A percentile compares a stretch with the other conserved stretches of the same genome.
These are phyloP conservation scores for Grosmannia huntii DNA, from an alignment of 2,329 filamentous ascomycete species.

Conservation along the genomic window DNA sequence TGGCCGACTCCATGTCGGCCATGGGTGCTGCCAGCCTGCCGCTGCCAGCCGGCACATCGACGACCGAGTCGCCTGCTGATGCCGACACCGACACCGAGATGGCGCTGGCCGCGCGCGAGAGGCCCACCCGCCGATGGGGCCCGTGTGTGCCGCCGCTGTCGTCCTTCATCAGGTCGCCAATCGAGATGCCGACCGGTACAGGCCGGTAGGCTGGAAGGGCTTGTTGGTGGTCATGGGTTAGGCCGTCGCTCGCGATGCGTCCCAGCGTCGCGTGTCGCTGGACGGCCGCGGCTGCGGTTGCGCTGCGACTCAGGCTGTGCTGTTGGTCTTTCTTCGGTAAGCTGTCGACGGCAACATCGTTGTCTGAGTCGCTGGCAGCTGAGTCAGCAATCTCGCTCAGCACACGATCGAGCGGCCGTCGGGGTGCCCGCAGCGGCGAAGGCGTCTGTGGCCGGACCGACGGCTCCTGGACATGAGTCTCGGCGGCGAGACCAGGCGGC, in stretches of 20 bases:
- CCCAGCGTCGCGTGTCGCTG: constrained; percentile 1
- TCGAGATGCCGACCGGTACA: constrained; percentile 3
- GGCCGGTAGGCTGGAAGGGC: background rate
- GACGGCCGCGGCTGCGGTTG: constrained; percentile 15
- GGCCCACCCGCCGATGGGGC: constrained; percentile 2
- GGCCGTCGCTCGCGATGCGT: constrained; percentile 8
- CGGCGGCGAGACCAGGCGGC: background rate
- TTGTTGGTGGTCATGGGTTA: constrained; percentile 7
- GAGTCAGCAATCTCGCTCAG: constrained; percentile 31
- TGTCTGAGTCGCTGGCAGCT: constrained; percentile 16
- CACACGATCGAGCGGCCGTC: constrained; percentile 20
- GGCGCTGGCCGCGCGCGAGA: background rate
- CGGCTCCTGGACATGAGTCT: too few species aligned
- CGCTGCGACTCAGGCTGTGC: constrained; percentile 7
- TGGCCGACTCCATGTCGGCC: background rate
- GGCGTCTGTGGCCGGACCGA: background rate
- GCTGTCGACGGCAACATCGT: constrained; percentile 8
- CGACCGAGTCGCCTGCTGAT: constrained; percentile 11
- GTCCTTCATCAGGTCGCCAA: constrained; percentile 10
- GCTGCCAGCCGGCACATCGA: too few species aligned
- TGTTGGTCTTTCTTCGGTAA: constrained; percentile 1
- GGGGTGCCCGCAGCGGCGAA: background rate
- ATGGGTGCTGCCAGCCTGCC: background rate
- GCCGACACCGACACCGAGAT: constrained; percentile 7
- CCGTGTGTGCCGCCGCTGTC: background rate